Evolutionary conservation across 306 rosid species (phyloP).

Genomic region (Trifolium pratense): DNA sequence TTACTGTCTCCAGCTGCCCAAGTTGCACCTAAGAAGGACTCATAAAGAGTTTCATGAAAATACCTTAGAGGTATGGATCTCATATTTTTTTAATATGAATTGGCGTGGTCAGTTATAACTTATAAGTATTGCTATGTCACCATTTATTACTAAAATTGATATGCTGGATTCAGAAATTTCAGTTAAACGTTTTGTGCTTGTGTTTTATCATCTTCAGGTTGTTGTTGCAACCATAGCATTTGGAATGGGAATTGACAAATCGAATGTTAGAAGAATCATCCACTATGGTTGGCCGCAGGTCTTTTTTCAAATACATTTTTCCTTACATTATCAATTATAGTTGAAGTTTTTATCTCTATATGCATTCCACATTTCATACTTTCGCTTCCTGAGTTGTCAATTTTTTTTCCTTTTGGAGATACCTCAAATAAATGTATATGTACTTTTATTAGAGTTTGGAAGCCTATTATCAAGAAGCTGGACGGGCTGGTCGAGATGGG

Average conservation of each 20-base stretch:
- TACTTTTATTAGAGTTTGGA: conserved; percentile 77
- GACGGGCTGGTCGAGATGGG: conserved; percentile 98
- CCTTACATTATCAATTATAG: conserved; percentile 19
- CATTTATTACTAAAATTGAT: conserved; percentile 5
- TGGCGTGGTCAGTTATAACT: conserved; percentile 23
- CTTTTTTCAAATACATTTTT: conserved; percentile 27
- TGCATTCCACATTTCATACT: conserved; percentile 24
- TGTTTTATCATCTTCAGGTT: conserved; percentile 58
- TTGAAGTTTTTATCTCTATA: conserved; percentile 20
- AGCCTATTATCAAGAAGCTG: conserved; percentile 97
- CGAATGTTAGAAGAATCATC: conserved; percentile 86
- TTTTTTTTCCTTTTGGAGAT: not conserved
- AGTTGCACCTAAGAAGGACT: conserved; percentile 76
- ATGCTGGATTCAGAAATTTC: conserved; percentile 21
- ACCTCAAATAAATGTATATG: conserved; percentile 34
- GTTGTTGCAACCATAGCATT: conserved; percentile 97
- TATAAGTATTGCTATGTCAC: conserved; percentile 27
- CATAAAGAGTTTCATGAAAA: conserved; percentile 92
- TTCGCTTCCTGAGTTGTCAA: conserved; percentile 16
- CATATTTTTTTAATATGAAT: conserved; percentile 6
- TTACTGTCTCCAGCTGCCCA: conserved; percentile 76
- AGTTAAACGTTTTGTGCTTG: not conserved
- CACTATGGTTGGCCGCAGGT: conserved; percentile 99
- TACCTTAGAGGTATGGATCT: conserved; percentile 71
- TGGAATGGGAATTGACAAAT: conserved; percentile 98